A percentile compares a stretch with the other conserved stretches of the same genome.
Evolutionary conservation across 768 basidiomycete species (phyloP).

Genomic region (Leccinellum albellum): DNA sequence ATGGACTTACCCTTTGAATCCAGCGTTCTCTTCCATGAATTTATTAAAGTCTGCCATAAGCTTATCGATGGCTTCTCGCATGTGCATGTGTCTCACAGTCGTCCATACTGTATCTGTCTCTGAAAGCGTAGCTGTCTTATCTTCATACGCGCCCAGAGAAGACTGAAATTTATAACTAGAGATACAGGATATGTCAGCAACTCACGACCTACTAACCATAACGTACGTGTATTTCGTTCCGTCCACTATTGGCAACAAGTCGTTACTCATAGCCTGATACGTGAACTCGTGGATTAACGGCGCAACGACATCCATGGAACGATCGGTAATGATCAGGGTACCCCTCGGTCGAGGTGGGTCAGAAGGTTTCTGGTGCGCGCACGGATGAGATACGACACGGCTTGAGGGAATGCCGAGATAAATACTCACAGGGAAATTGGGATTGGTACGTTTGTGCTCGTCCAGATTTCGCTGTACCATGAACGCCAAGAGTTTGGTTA

Average conservation of each 20-base stretch:
- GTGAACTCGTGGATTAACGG: constrained; percentile 97
- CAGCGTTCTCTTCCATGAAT: constrained; percentile 91
- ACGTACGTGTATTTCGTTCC: constrained; percentile 84
- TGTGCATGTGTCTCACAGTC: constrained; percentile 93
- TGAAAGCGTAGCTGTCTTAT: constrained; percentile 80
- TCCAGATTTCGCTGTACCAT: constrained; percentile 83
- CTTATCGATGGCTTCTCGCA: constrained; percentile 97
- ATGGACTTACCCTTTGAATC: constrained; percentile 75
- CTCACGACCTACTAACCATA: constrained; percentile 8
- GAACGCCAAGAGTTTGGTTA: constrained; percentile 78
- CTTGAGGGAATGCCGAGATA: not conserved
- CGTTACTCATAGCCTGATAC: constrained; percentile 98
- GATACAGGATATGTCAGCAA: not conserved
- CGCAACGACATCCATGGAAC: constrained; percentile 90
- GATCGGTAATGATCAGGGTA: constrained; percentile 88
- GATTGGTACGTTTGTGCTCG: constrained; percentile 80
- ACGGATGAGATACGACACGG: not conserved
- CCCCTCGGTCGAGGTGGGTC: constrained; percentile 66
- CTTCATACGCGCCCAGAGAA: constrained; percentile 78
- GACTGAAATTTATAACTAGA: constrained; percentile 91
- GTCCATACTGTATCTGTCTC: constrained; percentile 91
- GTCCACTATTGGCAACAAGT: constrained; percentile 83
- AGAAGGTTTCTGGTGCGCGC: constrained; percentile 41
- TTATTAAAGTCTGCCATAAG: constrained; percentile 94
- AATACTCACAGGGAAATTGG: constrained; percentile 77